Evolutionary conservation across 2,329 filamentous ascomycete species (phyloP).

Genomic region (Teratosphaeria zuluensis): DNA sequence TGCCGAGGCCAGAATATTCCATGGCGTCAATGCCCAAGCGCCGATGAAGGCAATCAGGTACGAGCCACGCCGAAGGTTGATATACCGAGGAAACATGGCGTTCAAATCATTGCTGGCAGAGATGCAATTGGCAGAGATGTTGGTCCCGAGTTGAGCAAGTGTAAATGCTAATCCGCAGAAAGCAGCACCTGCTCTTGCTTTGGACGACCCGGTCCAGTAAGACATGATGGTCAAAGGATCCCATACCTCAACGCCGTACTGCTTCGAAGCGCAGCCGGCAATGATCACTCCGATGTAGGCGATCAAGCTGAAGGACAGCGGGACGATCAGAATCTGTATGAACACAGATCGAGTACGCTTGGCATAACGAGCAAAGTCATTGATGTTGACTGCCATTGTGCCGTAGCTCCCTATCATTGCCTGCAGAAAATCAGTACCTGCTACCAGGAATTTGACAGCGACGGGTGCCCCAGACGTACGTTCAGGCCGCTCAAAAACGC

Average conservation of each 20-base stretch:
- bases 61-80: constrained; percentile 29
- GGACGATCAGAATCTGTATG: constrained; percentile 17
- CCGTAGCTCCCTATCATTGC: constrained; percentile 18
- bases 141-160: constrained; percentile 8
- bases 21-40: constrained; percentile 29
- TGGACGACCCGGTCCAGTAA: constrained; percentile 12
- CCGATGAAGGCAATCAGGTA: constrained; percentile 31
- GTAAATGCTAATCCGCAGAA: constrained; percentile 7
- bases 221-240: constrained; percentile 16
- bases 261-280: constrained; percentile 12
- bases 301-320: constrained; percentile 17
- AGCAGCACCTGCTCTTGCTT: constrained; percentile 14
- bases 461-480: background rate
- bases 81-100: constrained; percentile 21
- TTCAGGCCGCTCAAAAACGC: constrained; percentile 24
- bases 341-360: constrained; percentile 6
- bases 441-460: background rate
- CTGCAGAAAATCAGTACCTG: background rate
- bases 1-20: constrained; percentile 34
- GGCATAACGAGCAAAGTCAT: constrained; percentile 14
- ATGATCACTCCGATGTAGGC: constrained; percentile 21
- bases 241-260: constrained; percentile 15
- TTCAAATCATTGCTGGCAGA: constrained; percentile 14
- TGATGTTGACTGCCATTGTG: constrained; percentile 17
- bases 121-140: constrained; percentile 17